Evolutionary conservation across 352 stramenopile genomes (phyloP).

Genomic region (Globisporangium nunn): DNA sequence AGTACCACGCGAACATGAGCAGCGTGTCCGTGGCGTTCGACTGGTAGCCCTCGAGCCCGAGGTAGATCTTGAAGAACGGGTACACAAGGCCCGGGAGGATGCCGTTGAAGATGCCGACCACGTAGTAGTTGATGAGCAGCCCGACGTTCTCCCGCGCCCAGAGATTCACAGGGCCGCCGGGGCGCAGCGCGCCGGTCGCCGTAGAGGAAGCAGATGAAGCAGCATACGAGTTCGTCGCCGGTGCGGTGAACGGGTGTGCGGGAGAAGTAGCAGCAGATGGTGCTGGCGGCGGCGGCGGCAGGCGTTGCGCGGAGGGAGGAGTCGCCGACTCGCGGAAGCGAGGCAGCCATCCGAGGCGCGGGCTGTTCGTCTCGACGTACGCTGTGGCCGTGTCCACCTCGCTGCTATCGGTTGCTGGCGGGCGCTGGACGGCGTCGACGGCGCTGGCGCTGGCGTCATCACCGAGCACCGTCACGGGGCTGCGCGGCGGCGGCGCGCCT

Average conservation of each 20-base stretch:
- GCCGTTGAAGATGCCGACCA: slow-evolving; percentile 63
- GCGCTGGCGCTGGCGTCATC: background rate
- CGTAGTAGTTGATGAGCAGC: slow-evolving; percentile 61
- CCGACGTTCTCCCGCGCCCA: slow-evolving; percentile 21
- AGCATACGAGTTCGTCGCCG: slow-evolving; percentile 1
- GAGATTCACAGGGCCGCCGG: slow-evolving; percentile 13
- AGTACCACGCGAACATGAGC: slow-evolving; percentile 55
- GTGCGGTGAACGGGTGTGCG: no score
- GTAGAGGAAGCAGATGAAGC: background rate
- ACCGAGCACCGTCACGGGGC: slow-evolving; percentile 9
- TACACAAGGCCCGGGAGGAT: slow-evolving; percentile 60
- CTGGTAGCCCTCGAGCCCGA: slow-evolving; percentile 60
- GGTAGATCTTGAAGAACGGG: slow-evolving; percentile 67
- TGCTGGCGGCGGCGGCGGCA: background rate
- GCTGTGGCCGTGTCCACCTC: background rate
- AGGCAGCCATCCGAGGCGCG: slow-evolving; percentile 5
- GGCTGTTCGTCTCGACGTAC: slow-evolving; percentile 8
- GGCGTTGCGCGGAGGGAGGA: background rate
- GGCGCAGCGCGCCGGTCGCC: slow-evolving; percentile 15
- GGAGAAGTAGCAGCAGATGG: background rate
- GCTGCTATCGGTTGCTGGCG: background rate
- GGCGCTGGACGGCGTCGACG: background rate
- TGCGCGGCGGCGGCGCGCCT: slow-evolving; percentile 3
- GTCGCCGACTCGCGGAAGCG: slow-evolving; percentile 4
- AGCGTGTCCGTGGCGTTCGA: slow-evolving; percentile 51